Evolutionary conservation across 2,329 filamentous ascomycete genomes (phyloP), one percentile per base, ranked within the genome.

Genomic region (Capronia americana): DNA sequence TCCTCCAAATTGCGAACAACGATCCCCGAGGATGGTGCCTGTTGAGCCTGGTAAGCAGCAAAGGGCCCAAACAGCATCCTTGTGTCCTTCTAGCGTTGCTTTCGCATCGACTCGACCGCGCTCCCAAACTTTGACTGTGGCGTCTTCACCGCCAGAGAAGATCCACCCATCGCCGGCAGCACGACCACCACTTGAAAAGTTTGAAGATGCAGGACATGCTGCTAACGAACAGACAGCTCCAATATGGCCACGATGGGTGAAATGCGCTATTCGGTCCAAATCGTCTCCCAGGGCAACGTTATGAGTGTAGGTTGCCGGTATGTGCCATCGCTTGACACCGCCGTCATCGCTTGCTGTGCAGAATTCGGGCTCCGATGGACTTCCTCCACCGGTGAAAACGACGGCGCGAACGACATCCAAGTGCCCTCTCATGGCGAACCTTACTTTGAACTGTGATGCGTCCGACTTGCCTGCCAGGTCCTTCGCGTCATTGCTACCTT

Each of bases 331-430:
- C 79, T 99, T 99, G 77, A 99, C 91, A 73, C 94, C 91, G 64
- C 94, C 94, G 76, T 99, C 95, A 74, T 99, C 95, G 63, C 94
- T 92, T 57, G 92, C 92, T 2, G 94, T 99, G 79, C 94, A 98
- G 61, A 99, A 94, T 78, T 99, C 95, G 1, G 95, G 95, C 76
- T 99, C 95, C 3, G 92, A 92, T 3, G 93, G 93, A 74, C 93
- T 97, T 68, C 95, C 95, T 50, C 95, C 95, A 26, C 95, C 95
- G 0, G 93, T 98, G 79, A 99, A 99, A 70, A 97, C 96, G 65
- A 98, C 92, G 0, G 92, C 92, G 48, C 95, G 90, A 4, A 99
- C 92, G 2, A 96, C 93, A 76, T 98, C 93, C 1, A 99, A 85
- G 77, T 99, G 95, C 1, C 95, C 95, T 59, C 94, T 87, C 4